Conservation (phyloP, 768 basidiomycete genomes). For the Royoungia palumana region DNA sequence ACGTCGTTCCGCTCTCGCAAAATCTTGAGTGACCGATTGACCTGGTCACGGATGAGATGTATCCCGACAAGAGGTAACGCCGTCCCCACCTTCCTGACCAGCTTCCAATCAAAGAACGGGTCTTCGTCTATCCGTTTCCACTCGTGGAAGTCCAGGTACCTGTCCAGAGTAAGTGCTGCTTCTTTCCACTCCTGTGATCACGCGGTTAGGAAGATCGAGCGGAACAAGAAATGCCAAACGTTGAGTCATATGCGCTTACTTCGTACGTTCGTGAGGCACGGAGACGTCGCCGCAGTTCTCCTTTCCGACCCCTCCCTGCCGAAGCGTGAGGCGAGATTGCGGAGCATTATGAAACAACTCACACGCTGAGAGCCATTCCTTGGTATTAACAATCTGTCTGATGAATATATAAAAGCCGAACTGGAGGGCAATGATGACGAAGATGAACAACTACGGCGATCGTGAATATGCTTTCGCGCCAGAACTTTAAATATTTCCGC, state of each 20-base stretch:
- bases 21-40: constrained; percentile 66
- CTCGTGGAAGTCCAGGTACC: constrained; percentile 77
- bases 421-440: constrained; percentile 76
- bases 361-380: constrained; percentile 94
- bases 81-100: constrained; percentile 66
- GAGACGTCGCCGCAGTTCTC: constrained; percentile 68
- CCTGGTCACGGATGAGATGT: constrained; percentile 37
- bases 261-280: constrained; percentile 73
- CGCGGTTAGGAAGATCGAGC: not conserved
- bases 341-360: constrained; percentile 13
- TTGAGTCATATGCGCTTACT: constrained; percentile 33
- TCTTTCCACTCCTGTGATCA: constrained; percentile 76
- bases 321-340: not conserved
- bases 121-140: constrained; percentile 93
- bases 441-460: constrained; percentile 67
- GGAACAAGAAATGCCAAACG: not conserved
- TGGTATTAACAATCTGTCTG: constrained; percentile 88
- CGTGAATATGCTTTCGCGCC: constrained; percentile 3
- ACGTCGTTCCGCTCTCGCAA: constrained; percentile 77
- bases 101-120: constrained; percentile 86
- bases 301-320: constrained; percentile 83
- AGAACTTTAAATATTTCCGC: constrained; percentile 19
- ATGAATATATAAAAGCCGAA: constrained; percentile 86
- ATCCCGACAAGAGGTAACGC: not conserved
- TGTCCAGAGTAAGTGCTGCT: constrained; percentile 74